These are phyloP conservation scores for Grosmannia clavigera DNA, from an alignment of 2,329 filamentous ascomycete genomes.

Conservation along the genomic window DNA sequence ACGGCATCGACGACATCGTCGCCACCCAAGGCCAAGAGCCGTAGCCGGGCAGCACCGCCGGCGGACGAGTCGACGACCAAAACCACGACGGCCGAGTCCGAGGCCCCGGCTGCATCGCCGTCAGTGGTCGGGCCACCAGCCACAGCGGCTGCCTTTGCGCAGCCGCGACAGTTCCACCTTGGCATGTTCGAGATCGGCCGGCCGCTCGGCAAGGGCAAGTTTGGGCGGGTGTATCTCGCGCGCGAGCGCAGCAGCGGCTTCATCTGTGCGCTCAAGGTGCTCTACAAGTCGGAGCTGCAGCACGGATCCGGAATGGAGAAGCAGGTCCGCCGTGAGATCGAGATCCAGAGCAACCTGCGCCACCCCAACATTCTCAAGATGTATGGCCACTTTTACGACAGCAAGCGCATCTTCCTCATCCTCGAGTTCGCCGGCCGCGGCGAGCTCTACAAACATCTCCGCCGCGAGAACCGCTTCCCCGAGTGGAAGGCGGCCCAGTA, in stretches of 20 bases:
- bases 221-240: conserved; percentile 74
- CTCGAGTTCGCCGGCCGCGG: conserved; percentile 78
- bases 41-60: too few relatives aligned
- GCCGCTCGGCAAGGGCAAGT: conserved; percentile 77
- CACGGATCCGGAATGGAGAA: conserved; percentile 68
- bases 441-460: conserved; percentile 78
- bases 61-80: background rate
- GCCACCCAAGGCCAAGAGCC: background rate
- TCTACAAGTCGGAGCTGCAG: conserved; percentile 74
- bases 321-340: conserved; percentile 77
- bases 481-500: conserved; percentile 83
- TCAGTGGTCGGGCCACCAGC: conserved; percentile 41
- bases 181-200: conserved; percentile 92
- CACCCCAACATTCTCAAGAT: conserved; percentile 77
- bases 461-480: conserved; percentile 65
- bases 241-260: conserved; percentile 68
- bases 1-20: conserved; percentile 17
- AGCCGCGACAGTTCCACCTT: conserved; percentile 62
- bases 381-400: conserved; percentile 82
- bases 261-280: conserved; percentile 75
- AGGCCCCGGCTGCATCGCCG: conserved; percentile 17
- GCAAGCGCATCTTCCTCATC: conserved; percentile 76
- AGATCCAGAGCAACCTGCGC: conserved; percentile 77
- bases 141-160: background rate
- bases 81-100: background rate